Base-by-base conservation (phyloP, 495 filamentous ascomycete species). In the Xylaria flabelliformis region DNA sequence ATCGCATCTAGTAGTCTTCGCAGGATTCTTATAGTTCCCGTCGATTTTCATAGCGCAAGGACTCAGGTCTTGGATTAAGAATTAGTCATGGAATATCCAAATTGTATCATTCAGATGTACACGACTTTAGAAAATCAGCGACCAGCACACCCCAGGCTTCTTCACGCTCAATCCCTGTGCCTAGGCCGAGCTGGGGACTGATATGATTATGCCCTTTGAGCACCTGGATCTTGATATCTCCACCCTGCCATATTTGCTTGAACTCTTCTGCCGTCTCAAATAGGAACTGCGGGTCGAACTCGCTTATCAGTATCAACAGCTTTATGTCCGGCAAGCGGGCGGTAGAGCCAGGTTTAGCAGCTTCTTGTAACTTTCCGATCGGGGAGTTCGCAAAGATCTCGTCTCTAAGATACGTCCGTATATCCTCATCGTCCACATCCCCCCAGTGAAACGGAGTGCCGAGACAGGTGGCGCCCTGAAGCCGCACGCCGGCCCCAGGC, bases 181-280 rank as follows among this genome's bases (percentile, higher is more conserved):
- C 69, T 3, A 85, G 64, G 2, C 72, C 75, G 19, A 77, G 62
- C 26, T 79, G 80, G 6, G 83, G 83, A 69, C 80, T 83, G 24
- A 85, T 81, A 71, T 85, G 83, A 68, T 85, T 85, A 69, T 85
- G 82, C 0, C 83, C 82, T 21, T 78, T 72, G 12, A 84, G 74
- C 50, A 74, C 67, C 41, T 77, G 70, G 21, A 73, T 77, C 32
- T 75, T 76, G 32, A 81, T 70, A 50, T 80, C 80, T 2, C 64
- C 74, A 21, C 61, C 69, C 51, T 56, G 62, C 77, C 81, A 82
- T 70, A 68, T 76, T 64, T 78, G 68, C 67, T 75, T 77, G 56
- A 82, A 83, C 34, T 79, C 62, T 42, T 75, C 66, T 0, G 76
- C 73, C 29, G 82, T 78, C 13, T 76, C 70, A 17, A 67, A 71